Evolutionary conservation across 176 grass and related monocot species (phyloP), one percentile per base, ranked within the genome.

Genomic region (Saccharum spontaneum): DNA sequence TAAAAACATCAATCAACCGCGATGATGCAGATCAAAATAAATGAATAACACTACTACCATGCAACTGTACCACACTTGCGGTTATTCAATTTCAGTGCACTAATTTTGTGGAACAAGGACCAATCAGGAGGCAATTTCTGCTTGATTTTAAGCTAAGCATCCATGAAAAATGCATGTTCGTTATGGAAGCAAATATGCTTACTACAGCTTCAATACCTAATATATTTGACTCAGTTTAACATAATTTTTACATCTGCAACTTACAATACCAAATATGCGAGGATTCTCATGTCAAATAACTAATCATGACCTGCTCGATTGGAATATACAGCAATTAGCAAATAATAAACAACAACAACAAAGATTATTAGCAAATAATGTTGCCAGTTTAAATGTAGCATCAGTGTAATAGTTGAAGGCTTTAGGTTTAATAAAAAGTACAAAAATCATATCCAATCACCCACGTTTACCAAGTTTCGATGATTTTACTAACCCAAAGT

Each of bases 71-170:
- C 24, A 44, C 16, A 33, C 24, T 71, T 22, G 16, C 14, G 41
- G 14, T 60, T 71, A 71, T 82, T 52, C 6, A 28, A 23, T 71
- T 70, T 71, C 7, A 30, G 52, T 71, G 22, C 18, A 38, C 48
- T 71, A 71, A 83, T 8, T 16, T 71, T 22, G 74, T 50, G 82
- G 20, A 75, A 84, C 22, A 50, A 75, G 45, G 20, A 46, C 40
- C 5, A 44, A 73, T 63, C 7, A 72, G 10, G 3, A 79, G 31
- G 61, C 5, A 72, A n/a, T 2, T 41, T 43, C 36, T 82, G 23
- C 3, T 43, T 72, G 46, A 39, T 26, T 39, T 13, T 28, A 40
- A 69, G 66, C 33, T 44, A 45, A 46, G 38, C 17, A 73, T n/a
- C 52, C 44, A 30, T 37, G 63, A 46, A 64, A 74, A 34, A 64